Evolutionary conservation across 495 filamentous ascomycete species (phyloP), one percentile per base, ranked within the genome.

Genomic region (Hypoxylon perforatum): DNA sequence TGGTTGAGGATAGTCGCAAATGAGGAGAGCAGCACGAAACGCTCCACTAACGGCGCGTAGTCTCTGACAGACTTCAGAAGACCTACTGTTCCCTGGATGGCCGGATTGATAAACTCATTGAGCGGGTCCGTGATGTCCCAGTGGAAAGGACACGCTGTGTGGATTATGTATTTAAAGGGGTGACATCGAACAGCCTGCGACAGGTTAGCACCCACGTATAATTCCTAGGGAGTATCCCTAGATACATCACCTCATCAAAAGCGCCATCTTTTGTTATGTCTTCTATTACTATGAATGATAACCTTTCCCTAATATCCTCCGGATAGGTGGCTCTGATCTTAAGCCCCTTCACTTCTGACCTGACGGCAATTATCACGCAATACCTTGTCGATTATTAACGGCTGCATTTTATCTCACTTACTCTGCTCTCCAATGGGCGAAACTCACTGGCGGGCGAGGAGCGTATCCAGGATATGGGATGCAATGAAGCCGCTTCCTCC

Each of bases 81-180:
- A 4, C 74, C 74, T 3, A 71, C 75, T 1, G 77, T 80, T 8
- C 80, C 80, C 11, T 73, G 73, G 18, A 81, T 74, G 23, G 79
- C 79, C 1, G 80, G 80, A 35, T 78, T 71, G 10, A 81, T 70
- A 48, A 80, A 79, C 30, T 81, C 77, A 7, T 62, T 63, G 5
- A 74, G 49, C 1, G 75, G 73, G 50, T 81, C 76, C n/a, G 71
- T 63, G 28, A 64, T 73, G 56, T 67, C 57, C 11, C 76, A 36
- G 21, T 76, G 70, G 56, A 74, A 81, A 3, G 80, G 80, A 0
- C 77, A 80, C 5, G 80, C 79, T 4, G 79, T 81, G 61, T 82
- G 79, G 30, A 82, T 61, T 33, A 80, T 76, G 15, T 72, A 77
- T 63, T 72, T 63, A 36, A 81, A 73, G 0, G 72, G 71, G 0